Conservation (phyloP, 2,329 filamentous ascomycete genomes). For the Achaetomium macrosporum region DNA sequence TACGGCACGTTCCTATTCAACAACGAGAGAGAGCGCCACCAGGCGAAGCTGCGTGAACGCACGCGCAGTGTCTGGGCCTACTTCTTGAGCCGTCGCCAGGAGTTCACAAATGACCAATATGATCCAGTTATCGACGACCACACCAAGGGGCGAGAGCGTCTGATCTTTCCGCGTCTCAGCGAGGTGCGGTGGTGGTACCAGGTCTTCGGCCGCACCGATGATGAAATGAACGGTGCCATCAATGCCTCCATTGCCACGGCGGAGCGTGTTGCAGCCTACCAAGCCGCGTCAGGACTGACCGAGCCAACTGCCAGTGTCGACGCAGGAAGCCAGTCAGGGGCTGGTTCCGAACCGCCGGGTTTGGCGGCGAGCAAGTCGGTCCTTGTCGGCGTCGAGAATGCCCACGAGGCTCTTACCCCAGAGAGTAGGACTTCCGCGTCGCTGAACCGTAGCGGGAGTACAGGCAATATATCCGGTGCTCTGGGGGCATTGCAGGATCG, state of each 20-base stretch:
- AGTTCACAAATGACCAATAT: conserved; percentile 80
- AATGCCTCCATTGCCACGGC: conserved; percentile 50
- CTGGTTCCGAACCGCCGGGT: conserved; percentile 36
- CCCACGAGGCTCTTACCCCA: conserved; percentile 46
- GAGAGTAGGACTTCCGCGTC: conserved; percentile 29
- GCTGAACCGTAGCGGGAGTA: conserved; percentile 41
- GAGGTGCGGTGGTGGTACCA: conserved; percentile 94
- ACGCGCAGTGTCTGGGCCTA: conserved; percentile 95
- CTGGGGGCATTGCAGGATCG: conserved; percentile 44
- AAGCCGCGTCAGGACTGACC: conserved; percentile 21
- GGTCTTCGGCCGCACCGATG: conserved; percentile 75
- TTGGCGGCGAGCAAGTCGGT: conserved; percentile 45
- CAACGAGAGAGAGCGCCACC: conserved; percentile 79
- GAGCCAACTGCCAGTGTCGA: conserved; percentile 10
- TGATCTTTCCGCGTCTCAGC: conserved; percentile 71
- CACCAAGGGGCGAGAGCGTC: conserved; percentile 69
- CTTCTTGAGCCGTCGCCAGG: conserved; percentile 71
- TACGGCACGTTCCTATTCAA: conserved; percentile 97
- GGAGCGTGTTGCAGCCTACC: conserved; percentile 31
- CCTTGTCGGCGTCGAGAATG: conserved; percentile 53
- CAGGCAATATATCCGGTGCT: conserved; percentile 38
- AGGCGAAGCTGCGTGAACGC: conserved; percentile 60
- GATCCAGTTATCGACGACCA: conserved; percentile 71
- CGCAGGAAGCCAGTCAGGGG: conserved; percentile 6
- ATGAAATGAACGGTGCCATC: conserved; percentile 80